Base-by-base conservation (phyloP, 192 early-diverging fungal genomes). In the Thamnidium elegans region DNA sequence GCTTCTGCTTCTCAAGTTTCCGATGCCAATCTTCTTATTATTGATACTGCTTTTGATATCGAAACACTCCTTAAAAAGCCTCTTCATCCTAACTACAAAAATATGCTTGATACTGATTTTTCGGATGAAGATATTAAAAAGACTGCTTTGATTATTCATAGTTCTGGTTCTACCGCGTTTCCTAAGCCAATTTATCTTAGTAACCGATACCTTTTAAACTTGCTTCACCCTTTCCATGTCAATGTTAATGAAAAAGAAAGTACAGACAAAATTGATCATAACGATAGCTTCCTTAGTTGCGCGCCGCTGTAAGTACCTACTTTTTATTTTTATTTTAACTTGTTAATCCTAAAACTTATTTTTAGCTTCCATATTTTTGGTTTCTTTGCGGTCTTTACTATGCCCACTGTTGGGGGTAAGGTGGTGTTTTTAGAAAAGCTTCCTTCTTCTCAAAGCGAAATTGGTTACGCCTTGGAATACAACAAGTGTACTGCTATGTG, bases 311-410 rank as follows among this genome's bases (percentile, higher is more conserved):
- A 47, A 61, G 45, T 61, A 58, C 7, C 2, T 58, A 2, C 1
- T 14, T 20, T 8, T 39, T 30, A 14, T 13, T 47, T 13, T 46
- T 30, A 15, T 4, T 30, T 26, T 8, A 46, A 1, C 9, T 39
- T 39, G 36, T 39, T 39, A 39, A 39, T 6, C 17, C 15, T 43
- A 8, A 19, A 19, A 6, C 3, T 4, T 15, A 19, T 59, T 6
- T 34, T 30, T 48, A 61, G 59, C n/a, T 61, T 61, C 43, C 59
- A 61, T 31, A n/a, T 47, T 26, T 47, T 47, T 47, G 59, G 59
- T 17, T n/a, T 47, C 20, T 45, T 47, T 32, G 7, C 45, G 6
- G n/a, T 26, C 7, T 47, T 61, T 31, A 61, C 23, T 31, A 61
- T 47, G 26, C 13, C 23, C 4, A 15, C 45, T 2, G 26, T 61